Evolutionary conservation across 2,329 filamentous ascomycete genomes (phyloP), one percentile per base, ranked within the genome.

Genomic region (Purpureocillium lavendulum): DNA sequence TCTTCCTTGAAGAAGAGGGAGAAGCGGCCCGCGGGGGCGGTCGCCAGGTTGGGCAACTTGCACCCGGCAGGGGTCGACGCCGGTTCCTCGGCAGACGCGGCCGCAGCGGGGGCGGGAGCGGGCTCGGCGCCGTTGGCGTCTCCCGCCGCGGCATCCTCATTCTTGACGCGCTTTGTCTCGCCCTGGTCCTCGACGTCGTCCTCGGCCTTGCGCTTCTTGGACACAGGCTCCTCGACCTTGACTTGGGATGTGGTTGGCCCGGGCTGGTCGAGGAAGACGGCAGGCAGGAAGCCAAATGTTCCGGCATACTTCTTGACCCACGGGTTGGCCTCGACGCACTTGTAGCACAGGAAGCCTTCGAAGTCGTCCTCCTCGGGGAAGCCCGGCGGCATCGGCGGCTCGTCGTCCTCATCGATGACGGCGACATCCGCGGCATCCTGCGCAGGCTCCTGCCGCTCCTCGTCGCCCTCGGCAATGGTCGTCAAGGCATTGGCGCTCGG

Each of bases 271-370:
- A 64, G 57, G 43, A 80, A 82, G 0, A 96, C 75, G 1, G 89
- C 75, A 1, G 77, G 70, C 0, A 97, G 67, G 53, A 98, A 97
- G 0, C 89, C 88, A 1, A 77, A 56, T 0, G 84, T 77, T 2
- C 84, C 83, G 6, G 86, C 88, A 56, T 97, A 97, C 46, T 72
- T 71, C 65, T 90, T 94, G 59, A 97, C 82, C 92, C 92, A 98
- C 0, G 88, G 86, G 50, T 88, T 78, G 2, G 87, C 78, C 31
- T 89, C 80, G 12, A 94, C 75, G 51, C 92, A 98, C 57, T 94
- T 94, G 68, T 92, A 95, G 67, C 92, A 98, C 30, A 98, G 74
- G 53, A 97, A 84, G 21, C 82, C 78, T 39, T 94, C 87, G 48
- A 98, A 98, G 24, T 84, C 80, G 21, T 95, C 87, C 52, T 97